Evolutionary conservation across 225 moss, liverwort and hornwort genomes (phyloP).

Genomic region (Thuidium tamariscinum): DNA sequence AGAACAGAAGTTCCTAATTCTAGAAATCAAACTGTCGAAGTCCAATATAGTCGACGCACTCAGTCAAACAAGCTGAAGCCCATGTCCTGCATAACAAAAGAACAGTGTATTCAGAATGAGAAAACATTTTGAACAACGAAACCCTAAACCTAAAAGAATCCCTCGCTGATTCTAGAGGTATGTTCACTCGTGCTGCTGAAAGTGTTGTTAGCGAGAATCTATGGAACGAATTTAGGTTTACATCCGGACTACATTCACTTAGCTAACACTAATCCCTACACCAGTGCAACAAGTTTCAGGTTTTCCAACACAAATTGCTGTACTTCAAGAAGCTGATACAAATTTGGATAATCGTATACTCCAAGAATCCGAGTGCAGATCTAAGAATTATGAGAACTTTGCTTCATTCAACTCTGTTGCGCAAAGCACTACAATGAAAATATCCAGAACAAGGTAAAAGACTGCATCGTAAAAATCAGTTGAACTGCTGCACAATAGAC

Average conservation of each 20-base stretch:
- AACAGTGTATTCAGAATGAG: background rate
- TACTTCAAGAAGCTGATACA: background rate
- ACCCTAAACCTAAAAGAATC: background rate
- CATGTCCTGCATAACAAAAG: background rate
- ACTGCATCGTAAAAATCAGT: background rate
- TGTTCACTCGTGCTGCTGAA: background rate
- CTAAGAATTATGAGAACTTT: background rate
- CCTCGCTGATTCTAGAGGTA: background rate
- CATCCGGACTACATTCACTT: background rate
- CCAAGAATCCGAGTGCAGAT: background rate
- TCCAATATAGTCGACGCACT: background rate
- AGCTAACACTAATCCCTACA: background rate
- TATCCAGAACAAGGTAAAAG: background rate
- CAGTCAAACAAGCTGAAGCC: background rate
- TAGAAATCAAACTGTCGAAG: background rate
- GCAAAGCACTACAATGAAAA: background rate
- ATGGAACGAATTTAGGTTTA: background rate
- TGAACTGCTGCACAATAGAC: background rate
- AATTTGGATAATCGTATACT: background rate
- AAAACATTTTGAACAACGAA: background rate
- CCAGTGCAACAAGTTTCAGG: background rate
- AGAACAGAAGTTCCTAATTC: background rate
- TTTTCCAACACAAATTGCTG: background rate
- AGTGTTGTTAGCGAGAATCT: background rate
- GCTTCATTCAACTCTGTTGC: background rate